A percentile compares a stretch with the other conserved stretches of the same genome.
These are phyloP conservation scores for Emergomyces pasteurianus DNA, from an alignment of 2,329 filamentous ascomycete species.

Conservation along the genomic window DNA sequence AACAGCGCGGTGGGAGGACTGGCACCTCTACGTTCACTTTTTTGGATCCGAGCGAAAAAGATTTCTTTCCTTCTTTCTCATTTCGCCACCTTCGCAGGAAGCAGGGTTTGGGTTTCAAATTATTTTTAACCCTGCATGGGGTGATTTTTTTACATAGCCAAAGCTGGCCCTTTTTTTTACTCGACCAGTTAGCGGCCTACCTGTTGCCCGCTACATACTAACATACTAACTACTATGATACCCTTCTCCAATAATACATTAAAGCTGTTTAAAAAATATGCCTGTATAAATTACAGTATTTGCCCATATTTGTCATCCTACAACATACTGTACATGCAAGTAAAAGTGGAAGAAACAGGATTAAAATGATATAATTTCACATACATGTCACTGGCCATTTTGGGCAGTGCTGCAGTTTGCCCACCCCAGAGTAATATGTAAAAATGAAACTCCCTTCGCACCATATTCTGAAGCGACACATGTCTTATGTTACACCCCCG, in stretches of 20 bases:
- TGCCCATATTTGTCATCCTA: too few relatives aligned
- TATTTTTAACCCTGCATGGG: neutral
- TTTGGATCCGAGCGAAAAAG: neutral
- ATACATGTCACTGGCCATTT: neutral
- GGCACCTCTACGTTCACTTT: neutral
- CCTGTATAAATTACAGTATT: neutral
- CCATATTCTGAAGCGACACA: neutral
- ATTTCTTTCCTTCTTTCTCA: neutral
- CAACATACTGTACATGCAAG: too few relatives aligned
- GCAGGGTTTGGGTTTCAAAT: neutral
- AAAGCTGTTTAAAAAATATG: neutral
- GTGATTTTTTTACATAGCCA: neutral
- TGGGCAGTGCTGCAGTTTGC: neutral
- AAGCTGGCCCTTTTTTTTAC: neutral
- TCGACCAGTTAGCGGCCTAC: neutral
- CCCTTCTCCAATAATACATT: neutral
- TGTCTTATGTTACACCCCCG: neutral
- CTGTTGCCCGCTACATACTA: neutral
- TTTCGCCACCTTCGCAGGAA: neutral
- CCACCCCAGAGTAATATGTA: neutral
- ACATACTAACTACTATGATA: neutral
- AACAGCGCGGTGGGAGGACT: neutral
- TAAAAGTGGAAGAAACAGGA: too few relatives aligned
- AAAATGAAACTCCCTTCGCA: too few relatives aligned
- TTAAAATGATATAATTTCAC: too few relatives aligned